Evolutionary conservation across 805 yeast genomes (phyloP), one percentile per base, ranked within the genome.

Genomic region (Saccharomycopsis malanga): DNA sequence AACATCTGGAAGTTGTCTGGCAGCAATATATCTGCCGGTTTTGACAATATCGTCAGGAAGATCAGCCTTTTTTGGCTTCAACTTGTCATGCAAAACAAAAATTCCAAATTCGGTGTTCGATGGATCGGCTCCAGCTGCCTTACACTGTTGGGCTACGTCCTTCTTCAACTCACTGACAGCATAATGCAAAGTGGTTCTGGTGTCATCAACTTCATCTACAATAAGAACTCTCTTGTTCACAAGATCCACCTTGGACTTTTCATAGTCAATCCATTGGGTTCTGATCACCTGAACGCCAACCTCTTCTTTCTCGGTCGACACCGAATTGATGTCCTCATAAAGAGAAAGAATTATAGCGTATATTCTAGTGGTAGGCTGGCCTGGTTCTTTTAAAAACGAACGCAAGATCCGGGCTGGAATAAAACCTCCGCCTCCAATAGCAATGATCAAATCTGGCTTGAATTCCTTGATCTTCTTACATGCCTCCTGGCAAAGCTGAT

Each of bases 371-470:
- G 89, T 91, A 57, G 94, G 91, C 51, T 81, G 71, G 51, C 95
- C 95, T 25, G 84, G 86, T 56, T 82, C 84, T 66, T 89, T 91
- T 56, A 91, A 71, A 66, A 91, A 93, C 1, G 98, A 81, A 65
- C 98, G 79, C 63, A 91, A 74, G 67, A 93, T 93, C 64, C 98
- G 79, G 6, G 98, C 97, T 23, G 98, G 98, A 49, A 91, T 93
- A 65, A 91, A 87, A 1, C 98, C 98, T 62, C 98, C 96, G 58
- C 96, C 96, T 60, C 95, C 98, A 59, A 91, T 87, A 56, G 98
- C 97, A 53, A 91, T 86, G 67, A 89, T 86, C 50, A 87, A 73
- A 64, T 89, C 95, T 34, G 96, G 95, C 57, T 86, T 78, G 70
- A 87, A 82, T 23, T 68, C 65, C 63, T 78, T 79, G 62, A 84